Percentiles rank a stretch among this genome's conserved stretches.
Conservation (phyloP, 2,329 filamentous ascomycete genomes). For the Tolypocladium capitatum region DNA sequence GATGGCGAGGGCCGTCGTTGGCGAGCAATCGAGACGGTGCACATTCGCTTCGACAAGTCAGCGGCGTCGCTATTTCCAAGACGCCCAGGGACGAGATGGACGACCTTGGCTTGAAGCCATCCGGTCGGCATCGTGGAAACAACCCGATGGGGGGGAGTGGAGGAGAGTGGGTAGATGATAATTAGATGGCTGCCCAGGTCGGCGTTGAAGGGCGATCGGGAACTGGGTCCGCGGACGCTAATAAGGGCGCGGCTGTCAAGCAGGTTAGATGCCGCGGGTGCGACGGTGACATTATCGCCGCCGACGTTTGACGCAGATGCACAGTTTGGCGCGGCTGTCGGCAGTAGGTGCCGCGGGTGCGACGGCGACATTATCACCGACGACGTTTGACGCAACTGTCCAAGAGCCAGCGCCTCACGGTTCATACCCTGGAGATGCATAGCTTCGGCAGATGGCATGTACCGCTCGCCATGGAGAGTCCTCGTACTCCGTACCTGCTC, state of each 20-base stretch:
- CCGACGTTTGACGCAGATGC: background rate
- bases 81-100: background rate
- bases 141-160: background rate
- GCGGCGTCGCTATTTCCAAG: background rate
- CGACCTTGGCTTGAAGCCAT: background rate
- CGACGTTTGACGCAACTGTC: background rate
- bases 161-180: background rate
- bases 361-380: slow-evolving; percentile 1
- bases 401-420: no score
- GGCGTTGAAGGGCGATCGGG: background rate
- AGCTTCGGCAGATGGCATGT: no score
- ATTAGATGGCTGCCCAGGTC: no score
- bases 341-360: background rate
- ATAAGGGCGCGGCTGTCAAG: background rate
- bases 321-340: background rate
- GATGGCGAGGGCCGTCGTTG: background rate
- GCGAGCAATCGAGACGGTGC: background rate
- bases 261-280: background rate
- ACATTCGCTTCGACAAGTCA: background rate
- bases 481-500: no score
- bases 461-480: no score
- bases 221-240: background rate
- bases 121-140: no score
- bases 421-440: no score
- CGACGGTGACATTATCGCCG: slow-evolving; percentile 1